These are phyloP conservation scores for Trichophaea hybrida DNA, from an alignment of 2,329 filamentous ascomycete genomes.

Conservation along the genomic window DNA sequence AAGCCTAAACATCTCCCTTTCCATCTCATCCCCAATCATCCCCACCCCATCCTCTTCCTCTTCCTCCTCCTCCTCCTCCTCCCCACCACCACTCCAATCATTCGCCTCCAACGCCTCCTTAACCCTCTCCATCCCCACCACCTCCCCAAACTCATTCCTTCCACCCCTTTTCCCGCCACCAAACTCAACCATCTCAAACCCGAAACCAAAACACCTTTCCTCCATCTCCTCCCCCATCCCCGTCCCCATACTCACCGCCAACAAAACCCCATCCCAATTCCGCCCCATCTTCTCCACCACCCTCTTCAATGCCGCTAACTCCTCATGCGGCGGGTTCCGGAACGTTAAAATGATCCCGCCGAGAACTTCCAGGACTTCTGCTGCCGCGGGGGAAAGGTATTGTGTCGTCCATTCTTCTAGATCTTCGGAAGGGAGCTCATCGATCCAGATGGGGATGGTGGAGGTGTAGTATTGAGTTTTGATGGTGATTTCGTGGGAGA, in stretches of 20 bases:
- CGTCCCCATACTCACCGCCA: constrained; percentile 43
- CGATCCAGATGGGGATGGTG: constrained; percentile 52
- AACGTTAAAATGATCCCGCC: constrained; percentile 47
- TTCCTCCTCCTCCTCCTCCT: constrained; percentile 24
- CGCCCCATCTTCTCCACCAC: constrained; percentile 32
- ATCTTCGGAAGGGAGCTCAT: constrained; percentile 36
- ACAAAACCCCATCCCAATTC: constrained; percentile 48
- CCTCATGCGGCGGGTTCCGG: constrained; percentile 31
- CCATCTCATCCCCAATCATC: constrained; percentile 29
- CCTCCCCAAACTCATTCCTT: constrained; percentile 36
- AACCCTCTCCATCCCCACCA: constrained; percentile 44
- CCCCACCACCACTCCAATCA: constrained; percentile 39
- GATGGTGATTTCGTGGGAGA: constrained; percentile 43
- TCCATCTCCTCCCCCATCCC: constrained; percentile 31
- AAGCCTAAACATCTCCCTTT: constrained; percentile 32
- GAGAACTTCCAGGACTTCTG: constrained; percentile 47
- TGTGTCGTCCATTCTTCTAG: constrained; percentile 38
- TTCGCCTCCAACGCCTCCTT: constrained; percentile 50
- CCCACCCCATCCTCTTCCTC: constrained; percentile 19
- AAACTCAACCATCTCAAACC: constrained; percentile 50
- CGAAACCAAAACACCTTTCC: constrained; percentile 40
- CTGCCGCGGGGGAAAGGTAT: constrained; percentile 47
- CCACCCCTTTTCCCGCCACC: constrained; percentile 31
- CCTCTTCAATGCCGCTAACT: neutral
- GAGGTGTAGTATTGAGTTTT: constrained; percentile 48